Conservation (phyloP, 1,139 yeast species). For the Petasospora fabianii region DNA sequence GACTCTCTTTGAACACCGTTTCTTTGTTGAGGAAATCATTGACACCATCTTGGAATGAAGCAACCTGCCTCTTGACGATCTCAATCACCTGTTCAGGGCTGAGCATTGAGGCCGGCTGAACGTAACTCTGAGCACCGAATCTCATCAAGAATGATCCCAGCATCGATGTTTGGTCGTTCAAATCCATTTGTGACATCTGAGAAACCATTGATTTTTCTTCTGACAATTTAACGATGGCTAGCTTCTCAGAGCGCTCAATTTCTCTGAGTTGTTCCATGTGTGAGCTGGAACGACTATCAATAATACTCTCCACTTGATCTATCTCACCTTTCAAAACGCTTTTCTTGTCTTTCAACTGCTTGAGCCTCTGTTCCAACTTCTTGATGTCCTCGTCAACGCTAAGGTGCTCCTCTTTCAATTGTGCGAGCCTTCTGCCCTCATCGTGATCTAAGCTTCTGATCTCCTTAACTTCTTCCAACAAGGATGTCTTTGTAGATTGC, state of each 20-base stretch:
- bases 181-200: conserved; percentile 2
- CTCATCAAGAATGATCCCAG: conserved; percentile 17
- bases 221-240: conserved; percentile 29
- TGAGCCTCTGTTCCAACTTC: conserved; percentile 38
- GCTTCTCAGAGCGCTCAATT: conserved; percentile 40
- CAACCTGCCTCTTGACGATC: conserved; percentile 28
- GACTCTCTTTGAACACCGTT: conserved; percentile 25
- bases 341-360: conserved; percentile 37
- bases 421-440: conserved; percentile 44
- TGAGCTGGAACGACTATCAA: conserved; percentile 47
- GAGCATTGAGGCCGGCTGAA: conserved; percentile 5
- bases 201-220: conserved; percentile 24
- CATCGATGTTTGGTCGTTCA: conserved; percentile 9
- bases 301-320: conserved; percentile 47
- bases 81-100: conserved; percentile 23
- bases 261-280: conserved; percentile 40
- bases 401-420: conserved; percentile 37
- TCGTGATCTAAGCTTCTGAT: conserved; percentile 42
- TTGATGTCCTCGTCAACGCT: conserved; percentile 43
- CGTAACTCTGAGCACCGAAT: conserved; percentile 10
- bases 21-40: conserved; percentile 21
- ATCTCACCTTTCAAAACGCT: conserved; percentile 40
- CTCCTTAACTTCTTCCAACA: conserved; percentile 37
- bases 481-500: conserved; percentile 39
- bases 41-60: conserved; percentile 28